These are phyloP conservation scores for Liriodendron chinense DNA, from an alignment of 164 flowering plant species.

Conservation along the genomic window DNA sequence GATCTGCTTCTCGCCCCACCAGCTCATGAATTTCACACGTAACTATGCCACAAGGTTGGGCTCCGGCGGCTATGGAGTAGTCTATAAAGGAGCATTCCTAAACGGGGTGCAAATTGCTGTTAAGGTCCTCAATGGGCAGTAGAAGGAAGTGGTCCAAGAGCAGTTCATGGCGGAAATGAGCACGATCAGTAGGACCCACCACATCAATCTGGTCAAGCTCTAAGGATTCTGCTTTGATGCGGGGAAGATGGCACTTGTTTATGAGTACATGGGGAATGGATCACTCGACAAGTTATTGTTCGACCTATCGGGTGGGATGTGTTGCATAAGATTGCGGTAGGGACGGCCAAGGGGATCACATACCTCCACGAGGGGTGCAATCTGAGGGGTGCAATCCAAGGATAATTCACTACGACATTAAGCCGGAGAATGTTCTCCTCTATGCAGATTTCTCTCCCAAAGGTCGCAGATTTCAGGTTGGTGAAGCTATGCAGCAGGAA, in stretches of 20 bases:
- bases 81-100: not conserved
- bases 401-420: conserved; percentile 29
- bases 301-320: conserved; percentile 8
- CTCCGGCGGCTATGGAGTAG: conserved; percentile 1
- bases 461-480: conserved; percentile 24
- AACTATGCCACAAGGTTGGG: not conserved
- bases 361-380: conserved; percentile 24
- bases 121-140: not conserved
- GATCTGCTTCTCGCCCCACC: not conserved
- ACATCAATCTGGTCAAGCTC: conserved; percentile 22
- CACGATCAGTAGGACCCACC: conserved; percentile 10
- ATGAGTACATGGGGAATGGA: conserved; percentile 22
- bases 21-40: not conserved
- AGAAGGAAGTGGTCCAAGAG: not conserved
- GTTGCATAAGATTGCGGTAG: conserved; percentile 17
- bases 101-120: not conserved
- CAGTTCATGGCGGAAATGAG: conserved; percentile 7
- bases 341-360: conserved; percentile 19
- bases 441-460: conserved; percentile 4
- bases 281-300: conserved; percentile 26
- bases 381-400: conserved; percentile 17
- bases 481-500: conserved; percentile 23
- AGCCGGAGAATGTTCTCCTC: conserved; percentile 22
- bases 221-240: conserved; percentile 19
- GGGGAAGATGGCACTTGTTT: conserved; percentile 9